A percentile compares a stretch with the other conserved stretches of the same genome.
Conservation (phyloP, 2,329 filamentous ascomycete species). For the Sclerotinia borealis region DNA sequence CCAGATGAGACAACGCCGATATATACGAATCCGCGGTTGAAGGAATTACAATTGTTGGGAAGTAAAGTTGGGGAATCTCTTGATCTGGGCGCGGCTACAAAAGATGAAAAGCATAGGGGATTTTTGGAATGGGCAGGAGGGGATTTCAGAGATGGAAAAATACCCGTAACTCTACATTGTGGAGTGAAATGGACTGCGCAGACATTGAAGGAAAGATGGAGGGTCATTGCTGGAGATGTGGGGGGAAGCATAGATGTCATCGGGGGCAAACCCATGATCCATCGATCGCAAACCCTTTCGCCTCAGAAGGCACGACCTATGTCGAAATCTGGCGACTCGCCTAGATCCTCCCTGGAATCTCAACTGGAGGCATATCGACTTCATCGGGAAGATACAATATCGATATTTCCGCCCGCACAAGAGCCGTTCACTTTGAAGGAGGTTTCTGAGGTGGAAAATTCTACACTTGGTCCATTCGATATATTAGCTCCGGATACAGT, state of each 20-base stretch:
- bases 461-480: slow-evolving; percentile 19
- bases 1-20: slow-evolving; percentile 12
- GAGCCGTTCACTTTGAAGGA: background rate
- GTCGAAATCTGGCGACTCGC: background rate
- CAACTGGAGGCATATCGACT: slow-evolving; percentile 3
- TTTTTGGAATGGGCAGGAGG: slow-evolving; percentile 3
- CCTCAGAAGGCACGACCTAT: slow-evolving; percentile 2
- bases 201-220: slow-evolving; percentile 22
- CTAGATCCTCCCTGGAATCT: background rate
- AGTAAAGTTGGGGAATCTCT: background rate
- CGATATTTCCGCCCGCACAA: background rate
- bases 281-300: slow-evolving; percentile 13
- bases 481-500: slow-evolving; percentile 19
- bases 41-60: background rate
- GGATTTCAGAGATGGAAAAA: background rate
- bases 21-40: slow-evolving; percentile 19
- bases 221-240: slow-evolving; percentile 20
- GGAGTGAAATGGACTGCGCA: slow-evolving; percentile 22
- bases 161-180: slow-evolving; percentile 9
- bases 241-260: background rate
- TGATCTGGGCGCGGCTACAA: background rate
- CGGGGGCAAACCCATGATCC: background rate
- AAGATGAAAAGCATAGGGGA: background rate
- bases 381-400: slow-evolving; percentile 5
- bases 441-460: background rate